phyloP scores from a whole-genome alignment of 495 filamentous ascomycete genomes.

The Neurospora terricola region DNA sequence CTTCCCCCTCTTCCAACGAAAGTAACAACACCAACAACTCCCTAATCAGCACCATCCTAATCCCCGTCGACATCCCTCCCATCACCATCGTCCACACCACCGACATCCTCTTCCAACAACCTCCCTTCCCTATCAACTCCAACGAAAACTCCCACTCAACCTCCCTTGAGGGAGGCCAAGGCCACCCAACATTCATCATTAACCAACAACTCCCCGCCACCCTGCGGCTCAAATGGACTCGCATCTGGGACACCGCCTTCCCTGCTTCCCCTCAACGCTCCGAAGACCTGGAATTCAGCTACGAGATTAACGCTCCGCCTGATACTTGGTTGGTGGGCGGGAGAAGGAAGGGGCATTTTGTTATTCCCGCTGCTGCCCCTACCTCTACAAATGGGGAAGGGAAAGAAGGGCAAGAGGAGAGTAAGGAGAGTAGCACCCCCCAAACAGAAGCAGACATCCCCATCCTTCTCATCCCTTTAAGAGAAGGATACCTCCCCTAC shows the following conservation, averaged over 20 bases:
- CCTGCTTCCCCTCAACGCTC: slow-evolving; percentile 23
- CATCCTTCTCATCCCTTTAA: slow-evolving; percentile 67
- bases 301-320: slow-evolving; percentile 65
- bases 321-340: slow-evolving; percentile 84
- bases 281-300: slow-evolving; percentile 64
- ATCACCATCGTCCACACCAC: slow-evolving; percentile 78
- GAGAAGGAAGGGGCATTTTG: slow-evolving; percentile 65
- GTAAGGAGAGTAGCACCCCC: slow-evolving; percentile 28
- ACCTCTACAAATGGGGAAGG: no score
- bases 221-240: slow-evolving; percentile 64
- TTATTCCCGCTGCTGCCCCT: slow-evolving; percentile 28
- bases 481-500: slow-evolving; percentile 63
- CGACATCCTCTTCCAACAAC: slow-evolving; percentile 49
- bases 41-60: slow-evolving; percentile 43
- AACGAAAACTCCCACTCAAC: no score
- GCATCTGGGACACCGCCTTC: slow-evolving; percentile 55
- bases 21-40: neutral
- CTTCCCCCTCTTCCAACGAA: neutral
- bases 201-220: slow-evolving; percentile 65
- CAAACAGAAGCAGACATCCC: slow-evolving; percentile 42
- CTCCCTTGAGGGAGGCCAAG: slow-evolving; percentile 9
- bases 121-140: slow-evolving; percentile 19
- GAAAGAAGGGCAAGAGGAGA: no score
- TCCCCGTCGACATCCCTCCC: slow-evolving; percentile 78
- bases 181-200: slow-evolving; percentile 38